These are phyloP conservation scores for Tubosaeta brunneosetosa DNA, from an alignment of 768 basidiomycete species.

Conservation along the genomic window DNA sequence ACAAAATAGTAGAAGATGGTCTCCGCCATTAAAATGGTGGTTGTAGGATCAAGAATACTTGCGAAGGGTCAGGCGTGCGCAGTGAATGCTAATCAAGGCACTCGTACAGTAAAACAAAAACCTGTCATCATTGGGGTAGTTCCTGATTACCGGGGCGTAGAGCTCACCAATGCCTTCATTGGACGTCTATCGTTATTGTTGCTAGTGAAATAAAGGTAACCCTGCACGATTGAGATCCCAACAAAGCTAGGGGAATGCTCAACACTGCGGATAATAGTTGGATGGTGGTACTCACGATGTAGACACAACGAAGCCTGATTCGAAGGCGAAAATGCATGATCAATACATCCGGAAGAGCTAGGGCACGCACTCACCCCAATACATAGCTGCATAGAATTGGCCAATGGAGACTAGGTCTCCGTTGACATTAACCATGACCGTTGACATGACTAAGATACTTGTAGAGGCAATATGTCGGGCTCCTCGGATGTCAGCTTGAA, in stretches of 20 bases:
- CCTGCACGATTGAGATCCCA: constrained; percentile 20
- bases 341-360: neutral
- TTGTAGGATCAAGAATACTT: constrained; percentile 15
- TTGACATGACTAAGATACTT: constrained; percentile 1
- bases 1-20: constrained; percentile 20
- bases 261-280: neutral
- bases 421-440: neutral
- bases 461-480: neutral
- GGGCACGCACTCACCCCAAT: constrained; percentile 10
- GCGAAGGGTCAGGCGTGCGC: neutral
- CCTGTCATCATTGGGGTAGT: neutral
- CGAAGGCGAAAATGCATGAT: neutral
- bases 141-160: neutral
- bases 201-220: constrained; percentile 15
- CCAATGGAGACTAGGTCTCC: constrained; percentile 2
- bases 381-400: constrained; percentile 14
- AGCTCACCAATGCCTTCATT: constrained; percentile 14
- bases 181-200: constrained; percentile 11
- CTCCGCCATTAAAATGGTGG: constrained; percentile 14
- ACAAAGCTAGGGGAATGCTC: constrained; percentile 8
- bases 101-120: constrained; percentile 14
- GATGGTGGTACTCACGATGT: constrained; percentile 7
- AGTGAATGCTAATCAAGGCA: neutral
- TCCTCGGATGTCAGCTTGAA: neutral
- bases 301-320: constrained; percentile 13